These are phyloP conservation scores for Boletellus deceptivus DNA, from an alignment of 1,284 basidiomycete species.

Conservation along the genomic window DNA sequence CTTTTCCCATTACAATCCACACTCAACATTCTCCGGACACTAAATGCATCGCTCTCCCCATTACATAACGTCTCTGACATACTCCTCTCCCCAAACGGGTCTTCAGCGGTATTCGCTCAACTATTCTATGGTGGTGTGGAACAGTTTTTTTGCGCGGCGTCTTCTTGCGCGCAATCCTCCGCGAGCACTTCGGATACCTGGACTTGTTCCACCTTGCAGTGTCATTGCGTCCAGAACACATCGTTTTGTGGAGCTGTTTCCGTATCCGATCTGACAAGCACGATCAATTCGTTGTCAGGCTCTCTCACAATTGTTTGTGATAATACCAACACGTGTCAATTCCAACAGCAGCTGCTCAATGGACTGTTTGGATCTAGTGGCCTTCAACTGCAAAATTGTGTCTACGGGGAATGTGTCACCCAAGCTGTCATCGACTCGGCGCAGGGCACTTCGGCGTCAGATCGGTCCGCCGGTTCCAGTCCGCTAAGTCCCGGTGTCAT, in stretches of 20 bases:
- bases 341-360: conserved; percentile 70
- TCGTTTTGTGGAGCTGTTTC: conserved; percentile 68
- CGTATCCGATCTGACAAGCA: conserved; percentile 49
- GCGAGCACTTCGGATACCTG: conserved; percentile 47
- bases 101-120: conserved; percentile 65
- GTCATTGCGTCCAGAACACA: conserved; percentile 67
- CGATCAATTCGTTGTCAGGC: conserved; percentile 60
- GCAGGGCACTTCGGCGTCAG: conserved; percentile 32
- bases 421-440: conserved; percentile 70
- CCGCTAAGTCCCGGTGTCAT: conserved; percentile 77
- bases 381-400: conserved; percentile 67
- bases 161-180: conserved; percentile 62
- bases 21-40: conserved; percentile 74
- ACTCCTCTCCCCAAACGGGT: conserved; percentile 55
- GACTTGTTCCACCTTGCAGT: conserved; percentile 70
- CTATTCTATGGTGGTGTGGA: conserved; percentile 83
- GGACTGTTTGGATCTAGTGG: conserved; percentile 71
- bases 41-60: conserved; percentile 67
- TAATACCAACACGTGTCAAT: conserved; percentile 59
- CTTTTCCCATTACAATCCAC: conserved; percentile 67
- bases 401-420: conserved; percentile 82
- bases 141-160: conserved; percentile 79
- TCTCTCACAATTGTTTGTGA: conserved; percentile 67
- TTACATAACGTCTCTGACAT: conserved; percentile 48
- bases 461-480: conserved; percentile 30